Evolutionary conservation across 129 eudicot genomes (phyloP).

Genomic region (Chrysanthemum makinoi): DNA sequence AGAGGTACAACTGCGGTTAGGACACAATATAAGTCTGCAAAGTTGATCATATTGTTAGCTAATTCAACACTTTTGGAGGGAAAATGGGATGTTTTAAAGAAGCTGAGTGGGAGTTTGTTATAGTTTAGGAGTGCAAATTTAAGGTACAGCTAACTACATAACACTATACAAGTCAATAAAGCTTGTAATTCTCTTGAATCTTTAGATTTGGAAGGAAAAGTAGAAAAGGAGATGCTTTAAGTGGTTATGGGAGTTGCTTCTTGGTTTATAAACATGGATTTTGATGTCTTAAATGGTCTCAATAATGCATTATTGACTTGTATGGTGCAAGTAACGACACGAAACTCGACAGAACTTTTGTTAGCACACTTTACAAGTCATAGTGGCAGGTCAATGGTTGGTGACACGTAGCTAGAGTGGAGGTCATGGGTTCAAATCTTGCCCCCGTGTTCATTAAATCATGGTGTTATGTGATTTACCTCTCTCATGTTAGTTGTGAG

Average conservation of each 20-base stretch:
- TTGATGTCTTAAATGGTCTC: conserved; percentile 22
- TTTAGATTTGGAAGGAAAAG: conserved; percentile 7
- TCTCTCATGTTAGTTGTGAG: too few species aligned
- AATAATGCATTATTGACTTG: conserved; percentile 17
- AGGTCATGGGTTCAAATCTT: too few species aligned
- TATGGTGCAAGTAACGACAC: background rate
- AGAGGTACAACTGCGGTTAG: conserved; percentile 61
- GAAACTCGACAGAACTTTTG: background rate
- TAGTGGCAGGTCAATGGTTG: background rate
- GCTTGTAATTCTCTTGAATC: conserved; percentile 6
- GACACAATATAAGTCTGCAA: conserved; percentile 52
- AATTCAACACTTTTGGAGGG: conserved; percentile 24
- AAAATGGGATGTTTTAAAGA: conserved; percentile 17
- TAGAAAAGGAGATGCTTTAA: conserved; percentile 5
- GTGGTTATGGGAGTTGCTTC: conserved; percentile 10
- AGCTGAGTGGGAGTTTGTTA: conserved; percentile 23
- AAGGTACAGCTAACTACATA: conserved; percentile 9
- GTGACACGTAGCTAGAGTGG: too few species aligned
- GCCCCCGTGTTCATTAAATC: too few species aligned
- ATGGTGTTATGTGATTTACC: too few species aligned
- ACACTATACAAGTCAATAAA: conserved; percentile 1
- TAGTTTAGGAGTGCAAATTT: conserved; percentile 18
- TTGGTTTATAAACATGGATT: conserved; percentile 2
- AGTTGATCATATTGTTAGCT: conserved; percentile 41
- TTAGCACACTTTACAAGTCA: conserved; percentile 20